phyloP scores from a whole-genome alignment of 2,329 filamentous ascomycete genomes.

The Phaeoacremonium minimum region DNA sequence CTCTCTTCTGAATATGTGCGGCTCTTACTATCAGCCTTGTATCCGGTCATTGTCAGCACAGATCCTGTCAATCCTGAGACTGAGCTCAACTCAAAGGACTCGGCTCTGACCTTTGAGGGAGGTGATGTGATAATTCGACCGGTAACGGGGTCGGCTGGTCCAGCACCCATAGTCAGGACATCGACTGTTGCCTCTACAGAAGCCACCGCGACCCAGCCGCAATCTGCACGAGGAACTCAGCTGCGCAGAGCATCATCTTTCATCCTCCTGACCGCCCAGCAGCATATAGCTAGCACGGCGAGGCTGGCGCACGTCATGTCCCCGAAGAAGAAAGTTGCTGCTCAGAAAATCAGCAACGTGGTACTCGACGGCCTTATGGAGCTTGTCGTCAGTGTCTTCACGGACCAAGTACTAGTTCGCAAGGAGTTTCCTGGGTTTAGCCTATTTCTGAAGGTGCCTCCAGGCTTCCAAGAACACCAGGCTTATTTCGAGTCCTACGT shows the following conservation, averaged over 20 bases:
- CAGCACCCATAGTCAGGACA: slow-evolving; percentile 70
- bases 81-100: slow-evolving; percentile 81
- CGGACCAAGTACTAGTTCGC: slow-evolving; percentile 77
- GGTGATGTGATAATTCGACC: slow-evolving; percentile 80
- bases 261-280: slow-evolving; percentile 74
- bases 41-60: slow-evolving; percentile 82
- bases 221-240: slow-evolving; percentile 48
- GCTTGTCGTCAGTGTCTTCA: slow-evolving; percentile 73
- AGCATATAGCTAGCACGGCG: slow-evolving; percentile 50
- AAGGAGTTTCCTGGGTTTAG: slow-evolving; percentile 91
- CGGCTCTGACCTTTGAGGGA: slow-evolving; percentile 78
- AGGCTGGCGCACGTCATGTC: slow-evolving; percentile 61
- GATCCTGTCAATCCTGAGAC: slow-evolving; percentile 79
- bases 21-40: slow-evolving; percentile 73
- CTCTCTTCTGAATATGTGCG: slow-evolving; percentile 77
- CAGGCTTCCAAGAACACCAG: slow-evolving; percentile 90
- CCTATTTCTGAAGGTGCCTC: slow-evolving; percentile 81
- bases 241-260: slow-evolving; percentile 85
- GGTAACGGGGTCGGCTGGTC: slow-evolving; percentile 54
- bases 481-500: slow-evolving; percentile 93
- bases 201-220: slow-evolving; percentile 38
- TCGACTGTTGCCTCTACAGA: slow-evolving; percentile 51
- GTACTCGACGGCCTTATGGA: slow-evolving; percentile 75
- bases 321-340: slow-evolving; percentile 46
- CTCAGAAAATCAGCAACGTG: slow-evolving; percentile 57